phyloP scores from a whole-genome alignment of 169 alveolate genomes.

The Perkinsus marinus region DNA sequence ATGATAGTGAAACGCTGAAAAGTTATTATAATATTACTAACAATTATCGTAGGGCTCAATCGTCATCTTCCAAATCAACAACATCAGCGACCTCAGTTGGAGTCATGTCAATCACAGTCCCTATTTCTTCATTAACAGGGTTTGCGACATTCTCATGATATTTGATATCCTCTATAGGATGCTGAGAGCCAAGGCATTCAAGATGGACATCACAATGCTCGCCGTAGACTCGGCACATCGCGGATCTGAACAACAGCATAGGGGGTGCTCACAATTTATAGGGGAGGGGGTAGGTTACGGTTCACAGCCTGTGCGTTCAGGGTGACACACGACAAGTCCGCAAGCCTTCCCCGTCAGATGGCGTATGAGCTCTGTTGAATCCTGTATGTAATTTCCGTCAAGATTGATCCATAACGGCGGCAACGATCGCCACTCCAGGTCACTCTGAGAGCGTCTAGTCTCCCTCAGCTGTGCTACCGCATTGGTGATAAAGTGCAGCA shows the following conservation, averaged over 20 bases:
- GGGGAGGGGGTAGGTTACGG: neutral
- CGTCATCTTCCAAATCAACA: neutral
- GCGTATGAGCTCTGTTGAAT: neutral
- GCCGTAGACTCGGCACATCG: neutral
- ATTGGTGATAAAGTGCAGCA: neutral
- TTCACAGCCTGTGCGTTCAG: neutral
- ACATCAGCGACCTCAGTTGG: neutral
- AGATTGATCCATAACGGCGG: neutral
- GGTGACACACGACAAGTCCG: neutral
- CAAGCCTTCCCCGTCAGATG: neutral
- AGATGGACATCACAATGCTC: neutral
- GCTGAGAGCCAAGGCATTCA: neutral
- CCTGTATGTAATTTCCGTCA: neutral
- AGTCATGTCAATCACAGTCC: neutral
- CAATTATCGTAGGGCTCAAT: neutral
- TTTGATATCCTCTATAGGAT: neutral
- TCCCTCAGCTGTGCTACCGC: neutral
- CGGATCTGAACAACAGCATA: neutral
- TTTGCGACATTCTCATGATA: neutral
- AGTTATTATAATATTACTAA: neutral
- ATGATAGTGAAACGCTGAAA: neutral
- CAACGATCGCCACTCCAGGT: neutral
- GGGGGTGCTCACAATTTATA: neutral
- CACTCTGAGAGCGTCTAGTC: neutral
- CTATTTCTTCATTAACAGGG: neutral